Evolutionary conservation across 2,329 filamentous ascomycete species (phyloP).

Genomic region (Metarhizium rileyi): DNA sequence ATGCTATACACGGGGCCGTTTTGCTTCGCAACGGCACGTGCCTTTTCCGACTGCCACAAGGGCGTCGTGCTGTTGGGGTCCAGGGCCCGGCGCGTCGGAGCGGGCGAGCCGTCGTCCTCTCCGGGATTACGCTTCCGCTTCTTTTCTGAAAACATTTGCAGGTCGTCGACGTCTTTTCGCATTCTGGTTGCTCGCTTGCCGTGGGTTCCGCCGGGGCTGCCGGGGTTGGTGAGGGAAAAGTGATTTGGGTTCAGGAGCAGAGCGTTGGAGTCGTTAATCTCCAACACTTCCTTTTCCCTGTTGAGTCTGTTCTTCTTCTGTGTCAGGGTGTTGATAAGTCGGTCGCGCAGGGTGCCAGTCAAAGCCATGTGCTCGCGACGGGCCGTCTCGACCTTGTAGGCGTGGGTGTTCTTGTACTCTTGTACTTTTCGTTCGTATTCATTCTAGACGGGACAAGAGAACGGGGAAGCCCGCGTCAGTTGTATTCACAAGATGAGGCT

Average conservation of each 20-base stretch:
- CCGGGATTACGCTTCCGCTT: slow-evolving; percentile 52
- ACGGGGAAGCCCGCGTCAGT: slow-evolving; percentile 5
- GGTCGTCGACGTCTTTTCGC: slow-evolving; percentile 51
- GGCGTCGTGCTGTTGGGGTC: slow-evolving; percentile 50
- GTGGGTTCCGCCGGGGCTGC: slow-evolving; percentile 53
- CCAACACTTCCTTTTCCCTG: slow-evolving; percentile 57
- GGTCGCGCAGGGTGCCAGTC: slow-evolving; percentile 51
- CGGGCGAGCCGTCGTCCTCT: slow-evolving; percentile 56
- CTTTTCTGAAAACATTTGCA: slow-evolving; percentile 45
- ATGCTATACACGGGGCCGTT: slow-evolving; percentile 54
- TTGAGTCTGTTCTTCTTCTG: slow-evolving; percentile 55
- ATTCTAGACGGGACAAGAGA: slow-evolving; percentile 30
- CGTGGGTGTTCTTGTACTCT: slow-evolving; percentile 48
- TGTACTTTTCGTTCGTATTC: slow-evolving; percentile 54
- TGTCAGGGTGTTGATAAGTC: slow-evolving; percentile 56
- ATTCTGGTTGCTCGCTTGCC: slow-evolving; percentile 53
- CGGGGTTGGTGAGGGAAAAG: slow-evolving; percentile 55
- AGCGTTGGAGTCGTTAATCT: slow-evolving; percentile 57
- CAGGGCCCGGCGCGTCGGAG: slow-evolving; percentile 42
- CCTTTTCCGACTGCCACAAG: slow-evolving; percentile 52
- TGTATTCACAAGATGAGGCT: neutral
- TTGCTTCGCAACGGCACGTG: slow-evolving; percentile 42
- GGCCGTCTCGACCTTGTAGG: slow-evolving; percentile 53
- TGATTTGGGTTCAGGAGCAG: slow-evolving; percentile 58
- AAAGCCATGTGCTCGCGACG: slow-evolving; percentile 51